Conservation (phyloP, 208 protist species). For the Leptomonas seymouri region DNA sequence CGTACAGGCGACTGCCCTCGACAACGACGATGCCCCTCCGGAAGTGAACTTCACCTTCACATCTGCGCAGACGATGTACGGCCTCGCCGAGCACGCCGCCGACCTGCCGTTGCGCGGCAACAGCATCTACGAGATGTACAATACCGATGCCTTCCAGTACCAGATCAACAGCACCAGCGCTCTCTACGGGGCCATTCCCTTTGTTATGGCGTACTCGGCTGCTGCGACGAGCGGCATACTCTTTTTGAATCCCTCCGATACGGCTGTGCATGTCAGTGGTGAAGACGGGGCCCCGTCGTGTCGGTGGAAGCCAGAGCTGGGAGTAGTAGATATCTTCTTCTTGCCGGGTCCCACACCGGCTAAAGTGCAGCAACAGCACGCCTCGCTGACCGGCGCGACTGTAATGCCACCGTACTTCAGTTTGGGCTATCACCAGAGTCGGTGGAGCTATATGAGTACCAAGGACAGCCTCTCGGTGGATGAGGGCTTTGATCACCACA, state of each 20-base stretch:
- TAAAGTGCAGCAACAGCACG: constrained; percentile 93
- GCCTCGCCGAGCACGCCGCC: constrained; percentile 96
- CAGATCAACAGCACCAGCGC: constrained; percentile 93
- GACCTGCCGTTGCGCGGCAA: constrained; percentile 80
- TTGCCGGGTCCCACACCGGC: constrained; percentile 91
- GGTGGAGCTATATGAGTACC: constrained; percentile 97
- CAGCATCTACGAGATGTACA: constrained; percentile 95
- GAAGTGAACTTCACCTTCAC: constrained; percentile 58
- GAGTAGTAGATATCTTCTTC: constrained; percentile 97
- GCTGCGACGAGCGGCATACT: constrained; percentile 82
- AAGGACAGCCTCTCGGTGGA: constrained; percentile 91
- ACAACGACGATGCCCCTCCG: constrained; percentile 1
- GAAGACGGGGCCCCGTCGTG: constrained; percentile 43
- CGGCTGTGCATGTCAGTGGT: constrained; percentile 49
- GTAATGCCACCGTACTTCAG: constrained; percentile 96
- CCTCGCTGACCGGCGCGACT: constrained; percentile 92
- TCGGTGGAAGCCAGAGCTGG: constrained; percentile 94
- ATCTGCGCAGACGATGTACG: constrained; percentile 87
- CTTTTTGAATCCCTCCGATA: constrained; percentile 96
- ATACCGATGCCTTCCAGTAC: constrained; percentile 98
- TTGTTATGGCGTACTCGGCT: constrained; percentile 90
- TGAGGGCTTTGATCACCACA: constrained; percentile 93
- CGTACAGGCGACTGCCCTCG: constrained; percentile 10
- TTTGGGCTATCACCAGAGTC: constrained; percentile 98
- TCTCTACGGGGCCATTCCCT: constrained; percentile 98